Conservation (phyloP, 1,284 basidiomycete genomes). For the Kwoniella shivajii region DNA sequence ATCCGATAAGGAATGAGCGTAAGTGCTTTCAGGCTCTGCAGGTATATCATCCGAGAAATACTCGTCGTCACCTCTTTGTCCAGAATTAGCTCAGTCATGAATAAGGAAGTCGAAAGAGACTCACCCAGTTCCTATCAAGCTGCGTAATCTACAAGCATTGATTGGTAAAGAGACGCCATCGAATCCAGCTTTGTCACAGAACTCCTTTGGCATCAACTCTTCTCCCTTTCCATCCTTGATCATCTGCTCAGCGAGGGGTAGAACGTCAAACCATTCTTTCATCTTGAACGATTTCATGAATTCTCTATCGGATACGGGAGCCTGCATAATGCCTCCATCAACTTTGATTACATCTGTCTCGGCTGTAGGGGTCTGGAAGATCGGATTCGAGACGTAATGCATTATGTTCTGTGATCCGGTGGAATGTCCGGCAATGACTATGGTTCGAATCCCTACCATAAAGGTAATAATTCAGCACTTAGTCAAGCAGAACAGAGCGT, state of each 20-base stretch:
- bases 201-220: constrained; percentile 30
- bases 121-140: constrained; percentile 42
- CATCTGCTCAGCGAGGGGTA: constrained; percentile 32
- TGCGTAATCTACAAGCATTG: constrained; percentile 45
- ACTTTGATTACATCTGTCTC: constrained; percentile 15
- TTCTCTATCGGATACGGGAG: constrained; percentile 52
- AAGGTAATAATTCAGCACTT: neutral
- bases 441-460: constrained; percentile 17
- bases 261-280: constrained; percentile 18
- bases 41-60: constrained; percentile 53
- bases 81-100: neutral
- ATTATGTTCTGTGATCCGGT: constrained; percentile 55
- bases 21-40: constrained; percentile 10
- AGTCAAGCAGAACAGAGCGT: too few species aligned
- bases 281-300: constrained; percentile 24
- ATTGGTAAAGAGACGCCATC: constrained; percentile 17
- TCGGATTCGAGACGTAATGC: constrained; percentile 43
- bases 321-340: constrained; percentile 54
- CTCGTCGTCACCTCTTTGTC: constrained; percentile 53
- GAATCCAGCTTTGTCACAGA: constrained; percentile 28
- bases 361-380: constrained; percentile 7
- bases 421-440: constrained; percentile 53
- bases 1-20: constrained; percentile 43
- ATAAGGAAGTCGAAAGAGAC: constrained; percentile 4
- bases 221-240: constrained; percentile 37